Conservation (phyloP, 2,329 filamentous ascomycete genomes). For the Fusarium torreyae region DNA sequence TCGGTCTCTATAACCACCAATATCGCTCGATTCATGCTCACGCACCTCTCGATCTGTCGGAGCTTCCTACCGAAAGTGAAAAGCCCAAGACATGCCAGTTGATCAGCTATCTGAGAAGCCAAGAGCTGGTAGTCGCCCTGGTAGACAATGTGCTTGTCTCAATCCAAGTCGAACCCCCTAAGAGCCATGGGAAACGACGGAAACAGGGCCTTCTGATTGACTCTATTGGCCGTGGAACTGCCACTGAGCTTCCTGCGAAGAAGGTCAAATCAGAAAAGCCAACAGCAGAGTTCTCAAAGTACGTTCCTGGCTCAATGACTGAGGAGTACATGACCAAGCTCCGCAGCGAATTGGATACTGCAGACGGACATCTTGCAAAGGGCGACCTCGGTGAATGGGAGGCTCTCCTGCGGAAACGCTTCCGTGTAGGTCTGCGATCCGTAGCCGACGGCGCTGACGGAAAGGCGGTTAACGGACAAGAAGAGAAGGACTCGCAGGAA, state of each 20-base stretch:
- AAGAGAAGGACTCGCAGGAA: slow-evolving; percentile 47
- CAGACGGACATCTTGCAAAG: slow-evolving; percentile 64
- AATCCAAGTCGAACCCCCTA: slow-evolving; percentile 77
- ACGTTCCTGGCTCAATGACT: slow-evolving; percentile 66
- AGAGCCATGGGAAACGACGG: slow-evolving; percentile 68
- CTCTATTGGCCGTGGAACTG: slow-evolving; percentile 77
- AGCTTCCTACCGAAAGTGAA: slow-evolving; percentile 57
- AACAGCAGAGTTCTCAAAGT: slow-evolving; percentile 54
- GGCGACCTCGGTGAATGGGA: slow-evolving; percentile 67
- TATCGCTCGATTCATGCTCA: slow-evolving; percentile 74
- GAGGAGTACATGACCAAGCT: slow-evolving; percentile 65
- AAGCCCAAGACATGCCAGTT: slow-evolving; percentile 60
- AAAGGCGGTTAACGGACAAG: slow-evolving; percentile 33
- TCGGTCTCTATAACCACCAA: slow-evolving; percentile 78
- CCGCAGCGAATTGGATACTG: slow-evolving; percentile 60
- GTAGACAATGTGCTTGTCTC: slow-evolving; percentile 75
- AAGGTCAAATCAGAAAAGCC: slow-evolving; percentile 52
- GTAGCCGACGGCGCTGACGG: slow-evolving; percentile 35
- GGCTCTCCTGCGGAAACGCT: slow-evolving; percentile 63
- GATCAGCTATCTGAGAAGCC: slow-evolving; percentile 74
- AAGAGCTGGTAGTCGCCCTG: slow-evolving; percentile 77
- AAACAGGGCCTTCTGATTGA: slow-evolving; percentile 78
- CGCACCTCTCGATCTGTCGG: slow-evolving; percentile 61
- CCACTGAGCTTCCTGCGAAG: slow-evolving; percentile 56
- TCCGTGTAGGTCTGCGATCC: slow-evolving; percentile 59